Base-by-base conservation (phyloP, 139 green algal species). In the Spirogloea muscicola region DNA sequence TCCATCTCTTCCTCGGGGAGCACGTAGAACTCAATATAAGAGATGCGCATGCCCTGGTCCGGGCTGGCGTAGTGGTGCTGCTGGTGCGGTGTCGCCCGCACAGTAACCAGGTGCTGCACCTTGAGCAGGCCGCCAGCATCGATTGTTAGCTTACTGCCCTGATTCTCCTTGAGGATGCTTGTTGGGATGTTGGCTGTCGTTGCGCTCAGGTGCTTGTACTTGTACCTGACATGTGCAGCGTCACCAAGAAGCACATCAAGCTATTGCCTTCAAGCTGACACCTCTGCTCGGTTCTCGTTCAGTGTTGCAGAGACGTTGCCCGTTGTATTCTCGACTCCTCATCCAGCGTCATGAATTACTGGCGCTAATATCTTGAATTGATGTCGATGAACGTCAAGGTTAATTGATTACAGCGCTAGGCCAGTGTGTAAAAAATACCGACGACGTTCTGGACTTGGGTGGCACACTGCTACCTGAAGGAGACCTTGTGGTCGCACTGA, bases 181-280 rank as follows among this genome's bases (percentile, higher is more conserved):
- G 31, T 41, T 16, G 73, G 73, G 33, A 81, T 81, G 49, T 72
- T 81, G 6, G 73, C 68, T 21, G 44, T 79, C 13, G 73, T 81
- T 38, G 73, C 73, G n/a, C 67, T n/a, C 36, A 81, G 43, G 48
- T 72, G 41, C 65, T 81, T 81, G 73, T 81, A 81, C 42, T 81
- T 81, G 46, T 81, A 81, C 73, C 73, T 81, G 73, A 37, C 65
- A n/a, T n/a, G n/a, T n/a, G n/a, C n/a, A n/a, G n/a, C n/a, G n/a
- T n/a, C n/a, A n/a, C n/a, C n/a, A n/a, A n/a, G n/a, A n/a, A n/a
- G n/a, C n/a, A n/a, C n/a, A n/a, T n/a, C n/a, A n/a, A n/a, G n/a
- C n/a, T n/a, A n/a, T n/a, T n/a, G n/a, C n/a, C n/a, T n/a, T n/a
- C n/a, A n/a, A n/a, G n/a, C n/a, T n/a, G n/a, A n/a, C n/a, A n/a